Evolutionary conservation across 352 stramenopile species (phyloP), one percentile per base, ranked within the genome.

Genomic region (Phytophthora litchii): DNA sequence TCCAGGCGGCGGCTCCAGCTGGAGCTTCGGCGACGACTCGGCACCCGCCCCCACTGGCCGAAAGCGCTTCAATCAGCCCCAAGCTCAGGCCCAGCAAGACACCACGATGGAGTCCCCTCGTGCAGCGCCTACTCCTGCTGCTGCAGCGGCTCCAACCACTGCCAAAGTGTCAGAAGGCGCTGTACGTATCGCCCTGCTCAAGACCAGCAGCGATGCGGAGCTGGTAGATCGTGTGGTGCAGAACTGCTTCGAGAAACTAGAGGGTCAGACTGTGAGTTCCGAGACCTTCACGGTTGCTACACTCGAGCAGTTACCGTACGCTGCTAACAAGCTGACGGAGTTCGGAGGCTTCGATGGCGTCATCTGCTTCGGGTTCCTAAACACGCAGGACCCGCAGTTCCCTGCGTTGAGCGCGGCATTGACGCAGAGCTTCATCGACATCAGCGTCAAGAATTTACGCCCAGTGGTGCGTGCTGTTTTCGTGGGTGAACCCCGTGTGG

Each of bases 221-320:
- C 58, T 94, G 13, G 85, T 94, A 20, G 80, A 94, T 31, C 49
- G 74, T 35, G 76, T 84, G 52, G 55, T 83, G 48, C 83, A 89
- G 44, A 92, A 92, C 55, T 89, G 78, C 57, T 78, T 69, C 46
- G 70, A 76, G 53, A 71, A 74, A 34, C 44, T 78, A 29, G 60
- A 78, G 41, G 48, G 48, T 8, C 54, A 67, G 25, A 36, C 35
- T 20, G 60, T 74, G 46, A 64, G 54, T 55, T 71, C 66, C 11
- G 83, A 93, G 66, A 86, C 78, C 41, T 93, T 95, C 53, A 80
- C 80, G 7, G 83, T 95, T 23, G 74, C 83, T 31, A 74, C 72
- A 10, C 59, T 95, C n/a, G 80, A 92, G 37, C 82, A 93, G n/a
- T 47, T 95, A 10, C 83, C 83, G 49, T 95, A 92, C 52, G 86